Evolutionary conservation across 495 filamentous ascomycete species (phyloP).

Genomic region (Cryomyces minteri): DNA sequence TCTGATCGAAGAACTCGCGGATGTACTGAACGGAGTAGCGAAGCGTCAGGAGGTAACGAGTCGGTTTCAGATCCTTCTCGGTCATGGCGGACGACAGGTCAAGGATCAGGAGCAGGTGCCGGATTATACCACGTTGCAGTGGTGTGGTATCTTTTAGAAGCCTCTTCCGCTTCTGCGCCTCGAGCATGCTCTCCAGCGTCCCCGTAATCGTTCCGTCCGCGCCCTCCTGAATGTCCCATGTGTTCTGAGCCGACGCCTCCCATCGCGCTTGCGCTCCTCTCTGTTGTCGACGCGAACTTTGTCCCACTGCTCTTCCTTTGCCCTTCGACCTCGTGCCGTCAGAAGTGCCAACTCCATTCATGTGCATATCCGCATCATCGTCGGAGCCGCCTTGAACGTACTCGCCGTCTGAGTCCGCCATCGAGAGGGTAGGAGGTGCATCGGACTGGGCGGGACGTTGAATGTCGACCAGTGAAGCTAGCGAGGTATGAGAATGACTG

Average conservation of each 20-base stretch:
- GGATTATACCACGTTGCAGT: slow-evolving; percentile 88
- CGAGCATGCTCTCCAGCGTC: slow-evolving; percentile 47
- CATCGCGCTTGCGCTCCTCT: slow-evolving; percentile 25
- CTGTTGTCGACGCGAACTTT: slow-evolving; percentile 3
- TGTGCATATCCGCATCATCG: slow-evolving; percentile 34
- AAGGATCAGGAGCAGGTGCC: slow-evolving; percentile 79
- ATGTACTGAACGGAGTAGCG: slow-evolving; percentile 79
- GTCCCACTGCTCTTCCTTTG: slow-evolving; percentile 1
- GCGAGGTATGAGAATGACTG: too few species aligned
- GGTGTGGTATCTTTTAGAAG: slow-evolving; percentile 84
- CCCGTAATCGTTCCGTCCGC: slow-evolving; percentile 57
- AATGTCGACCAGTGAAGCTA: too few species aligned
- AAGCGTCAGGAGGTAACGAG: slow-evolving; percentile 61
- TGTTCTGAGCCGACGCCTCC: slow-evolving; percentile 30
- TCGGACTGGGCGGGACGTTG: too few species aligned
- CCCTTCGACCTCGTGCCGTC: slow-evolving; percentile 4
- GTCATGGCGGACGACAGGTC: slow-evolving; percentile 87
- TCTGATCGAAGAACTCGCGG: slow-evolving; percentile 92
- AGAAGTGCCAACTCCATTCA: not conserved
- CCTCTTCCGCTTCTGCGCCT: slow-evolving; percentile 58
- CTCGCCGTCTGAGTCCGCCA: slow-evolving; percentile 71
- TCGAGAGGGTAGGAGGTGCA: slow-evolving; percentile 7
- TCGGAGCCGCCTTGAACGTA: slow-evolving; percentile 63
- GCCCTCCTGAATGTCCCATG: slow-evolving; percentile 51
- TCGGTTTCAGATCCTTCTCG: slow-evolving; percentile 87